Base-by-base conservation (phyloP, 2,329 filamentous ascomycete genomes). In the Fusarium veterinarium region DNA sequence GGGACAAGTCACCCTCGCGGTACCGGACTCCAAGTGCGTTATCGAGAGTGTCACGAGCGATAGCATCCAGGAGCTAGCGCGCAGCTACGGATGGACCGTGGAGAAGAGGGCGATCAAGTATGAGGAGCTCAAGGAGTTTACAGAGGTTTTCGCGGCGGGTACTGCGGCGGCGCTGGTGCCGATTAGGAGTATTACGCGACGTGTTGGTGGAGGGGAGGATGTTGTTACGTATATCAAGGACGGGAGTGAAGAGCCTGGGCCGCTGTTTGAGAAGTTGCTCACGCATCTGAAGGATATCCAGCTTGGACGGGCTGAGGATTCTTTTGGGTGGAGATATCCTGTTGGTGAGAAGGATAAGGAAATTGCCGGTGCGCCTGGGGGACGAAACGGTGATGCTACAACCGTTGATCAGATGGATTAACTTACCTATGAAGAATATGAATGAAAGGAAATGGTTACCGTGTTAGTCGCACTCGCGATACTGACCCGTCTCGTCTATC, bases 131-230 rank as follows among this genome's bases (percentile, higher is more conserved):
- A 81, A 85, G 16, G 74, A 79, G 59, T 89, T 89, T 75, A 80
- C 78, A 56, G 95, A 98, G 83, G 91, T 99, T 58, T 91, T 98
- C 83, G 96, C 95, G 8, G 95, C 95, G 6, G 95, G 95, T 3
- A 98, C 95, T 1, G 95, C 95, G 0, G 95, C 95, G 0, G 93
- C 94, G 1, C 86, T 99, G 60, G 95, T 98, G 6, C 95, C 95
- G 3, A 96, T 98, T 82, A 92, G 92, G 69, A 96, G 93, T 75
- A 97, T 98, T 80, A 96, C 93, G 6, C 90, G 95, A 77, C 88
- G 86, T 46, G 70, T 83, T 14, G 82, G 81, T 58, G 75, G 64
- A 10, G 72, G 62, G 23, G 75, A 74, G 2, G 88, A 91, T 80
- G 88, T 84, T 31, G 84, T 89, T 56, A 86, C 84, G 6, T 92